Conservation (phyloP, 495 filamentous ascomycete species). For the Thermothielavioides terrestris region DNA sequence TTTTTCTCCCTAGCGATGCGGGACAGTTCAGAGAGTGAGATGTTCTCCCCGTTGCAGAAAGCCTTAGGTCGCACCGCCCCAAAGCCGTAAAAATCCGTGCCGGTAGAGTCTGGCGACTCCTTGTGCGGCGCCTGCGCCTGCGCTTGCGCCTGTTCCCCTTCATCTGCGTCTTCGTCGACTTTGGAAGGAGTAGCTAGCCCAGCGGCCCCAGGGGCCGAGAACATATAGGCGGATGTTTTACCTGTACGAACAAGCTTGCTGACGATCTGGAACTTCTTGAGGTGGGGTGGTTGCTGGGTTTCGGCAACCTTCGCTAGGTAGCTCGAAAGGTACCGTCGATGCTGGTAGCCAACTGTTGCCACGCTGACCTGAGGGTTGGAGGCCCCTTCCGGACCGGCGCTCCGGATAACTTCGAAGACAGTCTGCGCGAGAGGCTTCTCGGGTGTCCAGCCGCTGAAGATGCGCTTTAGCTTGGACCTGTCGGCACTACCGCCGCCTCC, state of each 20-base stretch:
- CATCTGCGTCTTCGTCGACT: background rate
- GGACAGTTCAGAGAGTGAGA: conserved; percentile 19
- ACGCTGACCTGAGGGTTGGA: conserved; percentile 37
- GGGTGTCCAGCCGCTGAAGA: conserved; percentile 31
- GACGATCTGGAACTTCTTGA: conserved; percentile 35
- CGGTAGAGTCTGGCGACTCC: background rate
- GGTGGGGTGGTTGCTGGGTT: conserved; percentile 36
- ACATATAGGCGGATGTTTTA: conserved; percentile 41
- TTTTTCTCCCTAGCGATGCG: conserved; percentile 12
- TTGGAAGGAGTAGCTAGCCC: background rate
- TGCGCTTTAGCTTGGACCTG: conserved; percentile 19
- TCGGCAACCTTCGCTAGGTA: conserved; percentile 32
- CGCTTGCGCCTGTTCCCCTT: background rate
- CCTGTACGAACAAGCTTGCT: conserved; percentile 34
- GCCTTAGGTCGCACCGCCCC: conserved; percentile 16
- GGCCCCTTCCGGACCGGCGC: conserved; percentile 32
- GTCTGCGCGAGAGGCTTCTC: conserved; percentile 37
- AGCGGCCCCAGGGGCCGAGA: conserved; percentile 20
- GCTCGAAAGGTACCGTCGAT: conserved; percentile 37
- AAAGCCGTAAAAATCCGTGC: conserved; percentile 19
- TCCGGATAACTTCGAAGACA: conserved; percentile 36
- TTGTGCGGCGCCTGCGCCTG: background rate
- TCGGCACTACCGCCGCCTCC: conserved; percentile 8
- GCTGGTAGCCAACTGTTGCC: conserved; percentile 34
- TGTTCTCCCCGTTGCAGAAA: conserved; percentile 8